These are phyloP conservation scores for Phycomyces nitens DNA, from an alignment of 192 early-diverging fungal species.

Conservation along the genomic window DNA sequence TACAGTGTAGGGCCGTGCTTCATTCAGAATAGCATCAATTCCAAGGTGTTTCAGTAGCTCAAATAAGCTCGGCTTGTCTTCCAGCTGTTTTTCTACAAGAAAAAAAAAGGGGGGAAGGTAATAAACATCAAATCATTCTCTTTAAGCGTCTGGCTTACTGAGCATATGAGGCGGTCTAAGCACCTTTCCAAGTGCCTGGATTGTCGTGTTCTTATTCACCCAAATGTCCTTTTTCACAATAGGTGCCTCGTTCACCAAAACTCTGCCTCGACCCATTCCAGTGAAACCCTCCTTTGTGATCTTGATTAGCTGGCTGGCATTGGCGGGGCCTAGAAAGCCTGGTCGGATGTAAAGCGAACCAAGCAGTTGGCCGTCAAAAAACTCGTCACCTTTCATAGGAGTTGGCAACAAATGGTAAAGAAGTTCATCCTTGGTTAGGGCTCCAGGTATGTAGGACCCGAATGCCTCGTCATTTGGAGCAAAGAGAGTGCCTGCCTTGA, in stretches of 20 bases:
- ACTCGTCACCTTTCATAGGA: slow-evolving; percentile 6
- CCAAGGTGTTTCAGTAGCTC: slow-evolving; percentile 23
- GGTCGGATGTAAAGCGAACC: slow-evolving; percentile 20
- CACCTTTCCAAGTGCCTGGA: slow-evolving; percentile 46
- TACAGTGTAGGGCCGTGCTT: slow-evolving; percentile 40
- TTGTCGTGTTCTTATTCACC: slow-evolving; percentile 39
- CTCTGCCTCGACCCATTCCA: slow-evolving; percentile 2
- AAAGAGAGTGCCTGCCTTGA: slow-evolving; percentile 55
- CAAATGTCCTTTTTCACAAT: slow-evolving; percentile 34
- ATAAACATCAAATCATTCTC: slow-evolving; percentile 8
- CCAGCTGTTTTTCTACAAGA: neutral
- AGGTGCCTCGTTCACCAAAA: slow-evolving; percentile 19
- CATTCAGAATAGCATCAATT: slow-evolving; percentile 19
- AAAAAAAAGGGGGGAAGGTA: neutral
- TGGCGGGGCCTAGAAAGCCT: slow-evolving; percentile 10
- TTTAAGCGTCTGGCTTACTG: too few species aligned
- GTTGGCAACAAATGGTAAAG: slow-evolving; percentile 28
- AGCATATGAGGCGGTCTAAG: slow-evolving; percentile 37
- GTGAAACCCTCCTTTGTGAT: slow-evolving; percentile 5
- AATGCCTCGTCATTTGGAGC: slow-evolving; percentile 59
- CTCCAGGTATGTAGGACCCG: slow-evolving; percentile 22
- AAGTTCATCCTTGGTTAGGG: slow-evolving; percentile 13
- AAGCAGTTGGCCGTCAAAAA: slow-evolving; percentile 24
- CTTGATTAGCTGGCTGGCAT: slow-evolving; percentile 19
- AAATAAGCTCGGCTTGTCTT: slow-evolving; percentile 18